Conservation (phyloP, 2,329 filamentous ascomycete genomes). For the Ophiostoma angusticollis region DNA sequence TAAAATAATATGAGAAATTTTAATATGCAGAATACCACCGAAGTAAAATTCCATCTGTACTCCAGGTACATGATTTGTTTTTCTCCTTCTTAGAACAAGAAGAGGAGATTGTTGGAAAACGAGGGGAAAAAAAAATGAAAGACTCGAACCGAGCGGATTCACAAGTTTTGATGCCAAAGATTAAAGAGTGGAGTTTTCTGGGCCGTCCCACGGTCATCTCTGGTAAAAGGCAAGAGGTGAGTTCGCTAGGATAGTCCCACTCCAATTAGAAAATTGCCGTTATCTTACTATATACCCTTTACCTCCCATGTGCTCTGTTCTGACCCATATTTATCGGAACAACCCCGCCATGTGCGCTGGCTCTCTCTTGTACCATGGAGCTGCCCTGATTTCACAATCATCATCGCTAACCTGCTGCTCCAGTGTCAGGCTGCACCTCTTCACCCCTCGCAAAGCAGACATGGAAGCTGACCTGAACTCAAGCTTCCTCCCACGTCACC, state of each 20-base stretch:
- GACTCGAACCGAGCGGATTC: conserved; percentile 13
- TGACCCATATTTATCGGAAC: conserved; percentile 11
- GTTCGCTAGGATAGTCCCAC: conserved; percentile 18
- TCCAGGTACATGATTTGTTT: background rate
- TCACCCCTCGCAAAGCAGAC: background rate
- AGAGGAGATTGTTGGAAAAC: background rate
- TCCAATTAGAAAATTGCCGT: conserved; percentile 12
- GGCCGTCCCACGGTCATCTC: conserved; percentile 17
- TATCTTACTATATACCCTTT: conserved; percentile 11
- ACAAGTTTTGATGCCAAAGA: conserved; percentile 15
- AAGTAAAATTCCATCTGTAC: too few relatives aligned
- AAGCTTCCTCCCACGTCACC: too few relatives aligned
- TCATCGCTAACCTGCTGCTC: background rate
- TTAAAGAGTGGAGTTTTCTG: conserved; percentile 15
- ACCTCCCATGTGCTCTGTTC: conserved; percentile 2
- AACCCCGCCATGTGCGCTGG: conserved; percentile 3
- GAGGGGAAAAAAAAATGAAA: background rate
- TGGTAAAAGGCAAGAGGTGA: conserved; percentile 18
- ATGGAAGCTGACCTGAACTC: background rate
- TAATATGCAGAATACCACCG: too few relatives aligned
- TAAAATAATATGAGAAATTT: too few relatives aligned
- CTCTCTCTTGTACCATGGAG: too few relatives aligned
- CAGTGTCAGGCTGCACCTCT: background rate
- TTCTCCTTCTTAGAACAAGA: background rate
- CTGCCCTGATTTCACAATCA: background rate